Percentiles rank a stretch among this genome's conserved stretches.
These are phyloP conservation scores for Boletus reticuloceps DNA, from an alignment of 768 basidiomycete genomes.

Conservation along the genomic window DNA sequence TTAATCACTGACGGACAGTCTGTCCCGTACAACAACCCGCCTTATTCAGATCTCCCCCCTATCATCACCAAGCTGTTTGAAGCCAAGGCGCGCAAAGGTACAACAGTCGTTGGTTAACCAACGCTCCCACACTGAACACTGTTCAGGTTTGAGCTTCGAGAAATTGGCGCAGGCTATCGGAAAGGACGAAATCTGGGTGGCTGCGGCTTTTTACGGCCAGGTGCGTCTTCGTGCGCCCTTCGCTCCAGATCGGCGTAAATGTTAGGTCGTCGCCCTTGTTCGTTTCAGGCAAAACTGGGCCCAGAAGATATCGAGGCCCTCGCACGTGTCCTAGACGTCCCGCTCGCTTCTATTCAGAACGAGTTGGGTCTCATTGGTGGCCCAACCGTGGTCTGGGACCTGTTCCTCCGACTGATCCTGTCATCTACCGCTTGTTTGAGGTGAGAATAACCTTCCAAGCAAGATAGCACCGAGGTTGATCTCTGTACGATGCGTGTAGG, in stretches of 20 bases:
- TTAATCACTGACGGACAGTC: conserved; percentile 27
- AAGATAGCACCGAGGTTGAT: background rate
- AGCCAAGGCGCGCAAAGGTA: conserved; percentile 67
- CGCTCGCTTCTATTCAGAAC: conserved; percentile 35
- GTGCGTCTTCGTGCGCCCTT: conserved; percentile 33
- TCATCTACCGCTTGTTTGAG: conserved; percentile 82
- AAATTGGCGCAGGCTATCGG: conserved; percentile 62
- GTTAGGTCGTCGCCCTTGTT: background rate
- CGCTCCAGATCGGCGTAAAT: background rate
- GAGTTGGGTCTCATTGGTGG: conserved; percentile 68
- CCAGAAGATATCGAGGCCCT: conserved; percentile 57
- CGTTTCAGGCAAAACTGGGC: conserved; percentile 61
- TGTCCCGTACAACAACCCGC: conserved; percentile 41
- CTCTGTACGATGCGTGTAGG: conserved; percentile 33
- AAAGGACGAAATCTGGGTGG: conserved; percentile 80
- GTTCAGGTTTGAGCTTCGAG: conserved; percentile 64
- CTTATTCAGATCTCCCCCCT: conserved; percentile 52
- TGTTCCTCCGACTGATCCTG: conserved; percentile 72
- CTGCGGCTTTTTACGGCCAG: conserved; percentile 80
- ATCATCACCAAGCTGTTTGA: conserved; percentile 52
- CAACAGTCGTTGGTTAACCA: background rate
- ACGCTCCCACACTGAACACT: background rate
- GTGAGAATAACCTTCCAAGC: conserved; percentile 32
- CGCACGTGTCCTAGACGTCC: conserved; percentile 47
- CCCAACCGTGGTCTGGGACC: conserved; percentile 69